phyloP scores from a whole-genome alignment of 2,329 filamentous ascomycete genomes.

The Ophiosphaerella narmari region DNA sequence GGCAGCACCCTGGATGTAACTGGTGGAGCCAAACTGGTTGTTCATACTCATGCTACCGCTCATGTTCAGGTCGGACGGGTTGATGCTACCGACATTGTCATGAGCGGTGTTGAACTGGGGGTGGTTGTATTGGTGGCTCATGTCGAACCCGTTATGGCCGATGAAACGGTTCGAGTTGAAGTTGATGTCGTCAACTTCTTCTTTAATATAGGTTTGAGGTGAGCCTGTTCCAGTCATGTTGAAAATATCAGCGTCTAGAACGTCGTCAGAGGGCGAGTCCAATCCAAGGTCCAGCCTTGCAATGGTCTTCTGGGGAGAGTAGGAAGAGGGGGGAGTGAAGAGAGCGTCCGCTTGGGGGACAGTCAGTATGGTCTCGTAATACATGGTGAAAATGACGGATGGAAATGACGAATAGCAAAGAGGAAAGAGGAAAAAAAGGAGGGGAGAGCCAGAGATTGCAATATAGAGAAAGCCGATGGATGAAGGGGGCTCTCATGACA shows the following conservation, averaged over 20 bases:
- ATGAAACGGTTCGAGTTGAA: conserved; percentile 58
- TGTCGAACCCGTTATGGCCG: conserved; percentile 55
- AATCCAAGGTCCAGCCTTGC: conserved; percentile 45
- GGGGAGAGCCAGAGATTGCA: conserved; percentile 6
- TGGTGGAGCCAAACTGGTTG: conserved; percentile 65
- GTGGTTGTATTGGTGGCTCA: conserved; percentile 55
- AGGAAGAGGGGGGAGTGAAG: conserved; percentile 49
- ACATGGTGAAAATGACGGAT: conserved; percentile 34
- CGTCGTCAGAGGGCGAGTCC: conserved; percentile 48
- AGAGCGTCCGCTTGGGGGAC: conserved; percentile 49
- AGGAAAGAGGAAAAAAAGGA: conserved; percentile 6
- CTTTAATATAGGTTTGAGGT: conserved; percentile 68
- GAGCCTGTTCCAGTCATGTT: conserved; percentile 61
- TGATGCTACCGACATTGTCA: conserved; percentile 58
- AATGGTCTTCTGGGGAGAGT: conserved; percentile 46
- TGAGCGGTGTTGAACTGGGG: conserved; percentile 54
- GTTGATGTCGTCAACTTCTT: conserved; percentile 66
- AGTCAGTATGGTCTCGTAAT: conserved; percentile 44
- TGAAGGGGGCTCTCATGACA: conserved; percentile 39
- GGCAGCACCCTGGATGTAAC: conserved; percentile 77
- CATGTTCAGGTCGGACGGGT: conserved; percentile 85
- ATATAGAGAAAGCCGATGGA: conserved; percentile 31
- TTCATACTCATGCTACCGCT: conserved; percentile 59
- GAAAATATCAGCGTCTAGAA: conserved; percentile 50
- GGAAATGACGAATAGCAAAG: conserved; percentile 17